phyloP scores from a whole-genome alignment of 768 basidiomycete species.

The Mycena rebaudengoi region DNA sequence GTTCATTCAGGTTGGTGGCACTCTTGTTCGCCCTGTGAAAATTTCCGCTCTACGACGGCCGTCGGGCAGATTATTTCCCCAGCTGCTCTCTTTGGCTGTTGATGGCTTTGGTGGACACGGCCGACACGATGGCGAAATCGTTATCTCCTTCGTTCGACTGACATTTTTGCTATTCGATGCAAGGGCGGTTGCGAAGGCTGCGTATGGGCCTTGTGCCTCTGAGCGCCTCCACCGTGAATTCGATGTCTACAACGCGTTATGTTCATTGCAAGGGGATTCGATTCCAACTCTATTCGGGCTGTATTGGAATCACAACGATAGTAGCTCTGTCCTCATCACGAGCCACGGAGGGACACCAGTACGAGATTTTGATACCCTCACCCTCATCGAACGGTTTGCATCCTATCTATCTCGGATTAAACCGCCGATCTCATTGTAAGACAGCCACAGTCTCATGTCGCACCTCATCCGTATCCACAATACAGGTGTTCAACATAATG shows the following conservation, averaged over 20 bases:
- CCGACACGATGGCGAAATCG: not conserved
- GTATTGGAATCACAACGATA: not conserved
- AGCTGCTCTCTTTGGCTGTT: too few relatives aligned
- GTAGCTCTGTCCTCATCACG: not conserved
- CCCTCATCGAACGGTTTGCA: not conserved
- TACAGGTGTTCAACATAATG: constrained; percentile 4
- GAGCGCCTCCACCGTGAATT: not conserved
- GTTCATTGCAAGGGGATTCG: not conserved
- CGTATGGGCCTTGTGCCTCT: not conserved
- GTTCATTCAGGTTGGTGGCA: too few relatives aligned
- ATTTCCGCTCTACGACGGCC: too few relatives aligned
- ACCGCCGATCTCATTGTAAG: not conserved
- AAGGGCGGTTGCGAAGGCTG: not conserved
- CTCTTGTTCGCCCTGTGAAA: too few relatives aligned
- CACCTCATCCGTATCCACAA: not conserved
- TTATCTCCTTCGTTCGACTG: not conserved
- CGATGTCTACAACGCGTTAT: not conserved
- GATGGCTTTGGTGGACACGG: not conserved
- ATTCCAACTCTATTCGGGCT: constrained; percentile 1
- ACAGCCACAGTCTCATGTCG: not conserved
- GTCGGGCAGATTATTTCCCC: too few relatives aligned
- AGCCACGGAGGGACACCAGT: not conserved
- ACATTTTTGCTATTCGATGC: not conserved
- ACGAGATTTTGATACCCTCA: not conserved
- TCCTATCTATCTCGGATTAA: not conserved